Evolutionary conservation across 495 filamentous ascomycete species (phyloP), one percentile per base, ranked within the genome.

Genomic region (Xylaria venustula): DNA sequence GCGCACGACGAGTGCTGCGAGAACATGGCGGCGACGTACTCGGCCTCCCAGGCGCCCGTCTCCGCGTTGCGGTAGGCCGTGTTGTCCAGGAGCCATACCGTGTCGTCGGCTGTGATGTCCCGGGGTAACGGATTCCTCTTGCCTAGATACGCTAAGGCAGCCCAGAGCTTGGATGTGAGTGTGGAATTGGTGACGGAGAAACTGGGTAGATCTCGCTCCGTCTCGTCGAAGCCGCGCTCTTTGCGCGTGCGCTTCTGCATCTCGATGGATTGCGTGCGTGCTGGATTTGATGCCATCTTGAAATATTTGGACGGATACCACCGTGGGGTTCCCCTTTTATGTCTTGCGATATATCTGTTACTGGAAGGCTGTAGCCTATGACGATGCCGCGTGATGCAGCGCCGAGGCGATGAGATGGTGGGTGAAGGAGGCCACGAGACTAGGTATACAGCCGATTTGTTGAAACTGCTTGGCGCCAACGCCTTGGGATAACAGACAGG

Each of bases 51-150:
- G 54, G 64, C 71, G 48, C 68, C 71, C 20, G 64, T 77, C 20
- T 63, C 67, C 17, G 59, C 59, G 37, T 70, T 68, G 23, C 85
- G 85, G 70, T 87, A 96, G 6, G 92, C 93, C 7, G 90, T 91
- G 66, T 94, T 97, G 77, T 97, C 92, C 40, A 97, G 73, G 12
- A 98, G 77, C 93, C 93, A 97, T 22, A 97, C 87, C 9, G 81
- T 83, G 63, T 97, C 85, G 49, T 75, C 62, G 2, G 59, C 62
- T 7, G 68, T 71, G 40, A 84, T 67, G 5, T 67, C 60, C 20
- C 70, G 69, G 2, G 74, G 73, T 2, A 78, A 58, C 4, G 82
- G 80, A 60, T 83, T 83, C 25, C 64, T 70, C 19, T 62, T 49
- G 34, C 79, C 77, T 25, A 83, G 65, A 42, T 80, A 79, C 11